phyloP scores from a whole-genome alignment of 306 rosid species.

The Rubus idaeus region DNA sequence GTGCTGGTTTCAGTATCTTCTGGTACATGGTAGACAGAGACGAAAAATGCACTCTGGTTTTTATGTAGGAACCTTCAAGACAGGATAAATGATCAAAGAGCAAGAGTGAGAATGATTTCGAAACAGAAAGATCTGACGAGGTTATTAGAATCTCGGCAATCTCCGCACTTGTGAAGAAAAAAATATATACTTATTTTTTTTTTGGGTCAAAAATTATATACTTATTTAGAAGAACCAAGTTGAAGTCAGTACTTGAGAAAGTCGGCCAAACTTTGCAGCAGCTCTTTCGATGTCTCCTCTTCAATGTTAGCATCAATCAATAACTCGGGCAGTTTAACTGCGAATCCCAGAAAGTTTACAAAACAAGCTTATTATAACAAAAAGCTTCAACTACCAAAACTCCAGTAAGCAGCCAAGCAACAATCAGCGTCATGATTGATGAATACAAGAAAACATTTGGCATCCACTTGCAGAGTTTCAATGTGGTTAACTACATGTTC shows the following conservation, averaged over 20 bases:
- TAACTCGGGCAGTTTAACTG: constrained; percentile 87
- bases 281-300: constrained; percentile 55
- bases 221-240: constrained; percentile 4
- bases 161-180: background rate
- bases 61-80: constrained; percentile 69
- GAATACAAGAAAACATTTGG: background rate
- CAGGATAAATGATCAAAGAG: constrained; percentile 16
- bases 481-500: no score
- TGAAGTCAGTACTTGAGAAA: constrained; percentile 65
- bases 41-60: constrained; percentile 60
- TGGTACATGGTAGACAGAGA: constrained; percentile 58
- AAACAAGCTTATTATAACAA: constrained; percentile 13
- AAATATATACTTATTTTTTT: background rate
- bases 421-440: background rate
- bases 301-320: constrained; percentile 63
- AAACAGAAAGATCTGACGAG: background rate
- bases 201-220: background rate
- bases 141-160: background rate
- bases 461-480: background rate
- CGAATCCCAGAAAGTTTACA: constrained; percentile 29
- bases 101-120: background rate
- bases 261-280: constrained; percentile 56
- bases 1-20: constrained; percentile 57
- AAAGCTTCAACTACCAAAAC: background rate
- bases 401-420: background rate